These are phyloP conservation scores for Geranium incanum DNA, from an alignment of 441 rosid genomes.

Conservation along the genomic window DNA sequence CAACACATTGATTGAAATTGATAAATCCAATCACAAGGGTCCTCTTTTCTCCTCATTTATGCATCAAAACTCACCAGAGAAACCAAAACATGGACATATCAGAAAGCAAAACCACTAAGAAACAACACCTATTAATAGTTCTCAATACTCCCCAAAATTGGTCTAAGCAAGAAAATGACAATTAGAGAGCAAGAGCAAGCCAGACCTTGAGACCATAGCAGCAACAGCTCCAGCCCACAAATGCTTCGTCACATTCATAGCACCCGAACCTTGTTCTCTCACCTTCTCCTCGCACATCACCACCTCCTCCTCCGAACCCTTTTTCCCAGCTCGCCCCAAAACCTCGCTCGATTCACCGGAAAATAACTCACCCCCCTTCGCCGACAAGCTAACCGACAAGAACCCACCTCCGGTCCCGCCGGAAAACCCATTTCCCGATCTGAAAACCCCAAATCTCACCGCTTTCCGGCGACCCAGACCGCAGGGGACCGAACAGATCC, in stretches of 20 bases:
- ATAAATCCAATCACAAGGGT: background rate
- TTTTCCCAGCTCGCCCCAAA: constrained; percentile 36
- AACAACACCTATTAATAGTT: background rate
- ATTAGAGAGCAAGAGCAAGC: constrained; percentile 5
- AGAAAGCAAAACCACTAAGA: background rate
- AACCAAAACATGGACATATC: background rate
- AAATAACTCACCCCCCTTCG: constrained; percentile 28
- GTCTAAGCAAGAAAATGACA: background rate
- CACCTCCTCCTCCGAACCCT: constrained; percentile 25
- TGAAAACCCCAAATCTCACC: background rate
- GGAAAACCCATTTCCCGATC: background rate
- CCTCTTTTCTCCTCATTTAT: background rate
- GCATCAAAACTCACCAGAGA: background rate
- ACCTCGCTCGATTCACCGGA: constrained; percentile 28
- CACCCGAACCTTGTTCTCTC: constrained; percentile 37
- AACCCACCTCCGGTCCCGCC: constrained; percentile 26
- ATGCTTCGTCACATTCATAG: constrained; percentile 72
- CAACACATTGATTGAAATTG: background rate
- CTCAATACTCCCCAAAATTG: background rate
- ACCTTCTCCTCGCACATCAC: constrained; percentile 22
- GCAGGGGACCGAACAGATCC: background rate
- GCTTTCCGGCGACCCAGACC: constrained; percentile 2
- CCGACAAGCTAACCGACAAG: constrained; percentile 48
- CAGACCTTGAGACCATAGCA: constrained; percentile 87
- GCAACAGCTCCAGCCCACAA: constrained; percentile 88